Base-by-base conservation (phyloP, 2,329 filamentous ascomycete species). In the Fusarium virguliforme region DNA sequence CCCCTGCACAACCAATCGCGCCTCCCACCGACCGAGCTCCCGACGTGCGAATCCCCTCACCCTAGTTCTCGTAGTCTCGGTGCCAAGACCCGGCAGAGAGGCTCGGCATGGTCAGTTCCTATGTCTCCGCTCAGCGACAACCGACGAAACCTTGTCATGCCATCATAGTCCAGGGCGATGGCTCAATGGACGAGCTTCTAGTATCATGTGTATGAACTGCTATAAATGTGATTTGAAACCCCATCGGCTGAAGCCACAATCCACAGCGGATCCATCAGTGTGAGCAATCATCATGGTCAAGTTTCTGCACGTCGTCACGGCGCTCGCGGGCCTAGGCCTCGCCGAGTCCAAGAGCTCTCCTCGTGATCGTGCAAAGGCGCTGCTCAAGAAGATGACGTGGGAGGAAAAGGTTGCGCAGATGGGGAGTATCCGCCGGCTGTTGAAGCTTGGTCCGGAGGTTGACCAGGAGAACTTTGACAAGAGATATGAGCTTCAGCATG, bases 391-490 rank as follows among this genome's bases (percentile, higher is more conserved):
- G 50, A 68, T 74, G 70, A 71, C 69, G 4, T 72, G 61, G 56
- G 65, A 72, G 24, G 71, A 74, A 30, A 74, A 74, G 60, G 53
- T 71, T 61, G 67, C 67, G 4, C 67, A 74, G 54, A 68, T 72
- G 62, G 71, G 70, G 5, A 62, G 70, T 26, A 63, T 74, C n/a
- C 64, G 71, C 26, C 57, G 70, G 12, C 43, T 68, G 18, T 26
- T 71, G 9, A 72, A 65, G 28, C 57, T 60, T 3, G 64, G 66
- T 15, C 53, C 60, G 1, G 22, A 58, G 22, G 15, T 72, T 15
- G 62, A 74, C 12, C 60, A 74, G 46, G 65, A 61, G 26, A 71
- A 70, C 32, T 72, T 65, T 35, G 40, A 74, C n/a, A 65, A 30
- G n/a, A 68, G 62, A 28, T 67, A 70, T 37, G 12, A 58, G 26